Evolutionary conservation across 768 basidiomycete genomes (phyloP).

Genomic region (Boletus speciosus): DNA sequence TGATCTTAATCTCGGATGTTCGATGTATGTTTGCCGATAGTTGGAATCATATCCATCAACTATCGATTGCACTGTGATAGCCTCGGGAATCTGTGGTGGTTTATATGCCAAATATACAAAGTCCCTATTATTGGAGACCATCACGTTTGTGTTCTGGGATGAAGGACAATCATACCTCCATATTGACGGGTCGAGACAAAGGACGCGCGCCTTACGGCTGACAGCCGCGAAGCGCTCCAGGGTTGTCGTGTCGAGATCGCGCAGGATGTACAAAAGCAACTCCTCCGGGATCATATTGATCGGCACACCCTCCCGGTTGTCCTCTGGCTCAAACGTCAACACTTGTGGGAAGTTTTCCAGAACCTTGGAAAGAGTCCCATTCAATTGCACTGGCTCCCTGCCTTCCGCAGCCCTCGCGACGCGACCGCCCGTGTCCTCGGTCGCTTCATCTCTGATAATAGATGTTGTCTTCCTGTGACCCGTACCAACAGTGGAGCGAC

Average conservation of each 20-base stretch:
- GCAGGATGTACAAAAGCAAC: conserved; percentile 64
- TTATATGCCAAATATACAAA: conserved; percentile 65
- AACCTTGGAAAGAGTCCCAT: conserved; percentile 46
- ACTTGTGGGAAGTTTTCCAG: conserved; percentile 46
- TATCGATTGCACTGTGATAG: conserved; percentile 47
- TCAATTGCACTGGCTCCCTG: conserved; percentile 16
- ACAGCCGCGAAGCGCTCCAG: conserved; percentile 78
- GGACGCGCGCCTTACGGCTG: conserved; percentile 67
- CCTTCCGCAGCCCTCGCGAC: conserved; percentile 60
- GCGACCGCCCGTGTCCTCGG: conserved; percentile 65
- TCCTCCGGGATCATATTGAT: conserved; percentile 72
- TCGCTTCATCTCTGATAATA: conserved; percentile 64
- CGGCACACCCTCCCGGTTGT: conserved; percentile 55
- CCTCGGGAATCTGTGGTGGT: conserved; percentile 66
- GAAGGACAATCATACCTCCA: conserved; percentile 61
- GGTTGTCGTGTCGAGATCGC: conserved; percentile 57
- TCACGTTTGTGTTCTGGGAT: conserved; percentile 1
- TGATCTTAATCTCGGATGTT: conserved; percentile 78
- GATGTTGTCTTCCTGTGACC: conserved; percentile 69
- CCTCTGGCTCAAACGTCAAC: conserved; percentile 63
- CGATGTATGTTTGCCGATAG: conserved; percentile 75
- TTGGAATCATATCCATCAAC: conserved; percentile 53
- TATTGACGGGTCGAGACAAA: conserved; percentile 65
- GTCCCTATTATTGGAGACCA: conserved; percentile 39
- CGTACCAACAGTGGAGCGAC: conserved; percentile 32